Conservation (phyloP, 148 eudicot genomes). For the Simmondsia chinensis region DNA sequence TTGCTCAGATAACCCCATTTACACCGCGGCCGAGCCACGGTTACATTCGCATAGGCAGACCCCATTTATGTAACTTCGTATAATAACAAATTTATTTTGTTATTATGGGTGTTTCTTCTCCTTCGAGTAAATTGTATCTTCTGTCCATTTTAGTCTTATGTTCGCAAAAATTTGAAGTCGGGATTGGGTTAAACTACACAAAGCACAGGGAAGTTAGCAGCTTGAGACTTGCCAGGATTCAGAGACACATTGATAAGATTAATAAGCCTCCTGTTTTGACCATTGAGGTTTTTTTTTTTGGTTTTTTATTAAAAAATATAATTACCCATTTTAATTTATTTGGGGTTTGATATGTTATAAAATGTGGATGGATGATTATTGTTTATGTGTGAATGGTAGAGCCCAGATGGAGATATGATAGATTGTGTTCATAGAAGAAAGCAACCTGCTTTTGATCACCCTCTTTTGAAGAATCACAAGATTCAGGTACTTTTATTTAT, state of each 20-base stretch:
- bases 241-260: conserved; percentile 60
- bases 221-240: conserved; percentile 75
- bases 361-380: not conserved
- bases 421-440: conserved; percentile 81
- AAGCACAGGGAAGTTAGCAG: conserved; percentile 59
- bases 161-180: conserved; percentile 16
- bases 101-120: too few relatives aligned
- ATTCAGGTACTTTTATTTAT: conserved; percentile 60
- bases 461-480: conserved; percentile 94
- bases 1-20: too few relatives aligned
- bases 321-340: conserved; percentile 1
- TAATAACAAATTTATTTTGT: too few relatives aligned
- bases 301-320: not conserved
- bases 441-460: conserved; percentile 96
- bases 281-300: conserved; percentile 42
- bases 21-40: too few relatives aligned
- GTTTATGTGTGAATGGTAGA: conserved; percentile 22
- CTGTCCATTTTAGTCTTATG: conserved; percentile 13
- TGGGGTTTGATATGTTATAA: not conserved
- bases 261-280: conserved; percentile 69
- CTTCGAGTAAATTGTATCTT: not conserved
- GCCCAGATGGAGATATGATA: conserved; percentile 97
- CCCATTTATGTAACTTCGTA: too few relatives aligned
- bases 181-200: conserved; percentile 48
- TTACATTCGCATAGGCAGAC: too few relatives aligned